Evolutionary conservation across 169 alveolate genomes (phyloP).

Genomic region (Plasmodium gonderi): DNA sequence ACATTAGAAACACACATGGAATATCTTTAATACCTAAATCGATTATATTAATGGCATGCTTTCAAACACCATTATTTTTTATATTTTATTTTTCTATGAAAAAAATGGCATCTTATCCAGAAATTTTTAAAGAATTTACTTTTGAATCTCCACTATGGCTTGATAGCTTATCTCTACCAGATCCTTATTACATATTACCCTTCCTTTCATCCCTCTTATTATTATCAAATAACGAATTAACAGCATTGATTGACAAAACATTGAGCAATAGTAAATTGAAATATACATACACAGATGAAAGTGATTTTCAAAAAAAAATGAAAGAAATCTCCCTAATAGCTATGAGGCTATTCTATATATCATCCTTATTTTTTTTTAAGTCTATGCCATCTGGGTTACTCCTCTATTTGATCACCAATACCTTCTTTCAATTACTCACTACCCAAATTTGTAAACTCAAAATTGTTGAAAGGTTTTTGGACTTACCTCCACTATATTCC

Average conservation of each 20-base stretch:
- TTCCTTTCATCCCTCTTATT: conserved; percentile 74
- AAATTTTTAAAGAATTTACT: conserved; percentile 76
- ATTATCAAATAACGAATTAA: conserved; percentile 74
- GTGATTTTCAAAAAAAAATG: conserved; percentile 64
- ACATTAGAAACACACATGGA: conserved; percentile 76
- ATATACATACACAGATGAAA: conserved; percentile 3
- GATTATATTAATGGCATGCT: conserved; percentile 76
- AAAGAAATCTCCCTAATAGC: conserved; percentile 19
- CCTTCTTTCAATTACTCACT: conserved; percentile 44
- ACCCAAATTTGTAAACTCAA: conserved; percentile 60
- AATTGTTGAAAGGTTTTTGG: conserved; percentile 34
- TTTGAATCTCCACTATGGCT: conserved; percentile 82
- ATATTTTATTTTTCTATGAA: conserved; percentile 81
- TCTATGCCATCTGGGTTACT: conserved; percentile 71
- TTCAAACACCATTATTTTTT: conserved; percentile 80
- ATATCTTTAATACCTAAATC: conserved; percentile 76
- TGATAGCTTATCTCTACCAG: conserved; percentile 83
- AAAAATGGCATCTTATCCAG: conserved; percentile 80
- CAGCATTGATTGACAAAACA: conserved; percentile 45
- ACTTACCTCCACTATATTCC: conserved; percentile 49
- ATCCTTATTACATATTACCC: conserved; percentile 83
- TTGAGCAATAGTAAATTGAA: conserved; percentile 3
- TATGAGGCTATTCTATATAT: conserved; percentile 53
- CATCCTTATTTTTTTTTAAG: conserved; percentile 48
- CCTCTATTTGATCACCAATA: conserved; percentile 51